Conservation (phyloP, 2,329 filamentous ascomycete species). For the Colletotrichum chlorophyti region DNA sequence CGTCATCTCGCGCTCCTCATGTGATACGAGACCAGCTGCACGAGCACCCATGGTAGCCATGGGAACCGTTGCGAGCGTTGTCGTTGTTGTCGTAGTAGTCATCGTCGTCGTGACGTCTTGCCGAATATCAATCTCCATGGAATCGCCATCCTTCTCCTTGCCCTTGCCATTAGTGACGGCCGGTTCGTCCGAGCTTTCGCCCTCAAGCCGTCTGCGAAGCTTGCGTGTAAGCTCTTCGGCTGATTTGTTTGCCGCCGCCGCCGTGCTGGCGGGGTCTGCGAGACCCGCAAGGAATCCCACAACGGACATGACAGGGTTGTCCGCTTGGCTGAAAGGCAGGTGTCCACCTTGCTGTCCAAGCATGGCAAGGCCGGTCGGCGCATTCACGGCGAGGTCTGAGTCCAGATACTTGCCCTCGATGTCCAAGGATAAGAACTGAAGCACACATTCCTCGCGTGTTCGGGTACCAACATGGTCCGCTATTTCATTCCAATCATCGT, state of each 20-base stretch:
- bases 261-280: conserved; percentile 87
- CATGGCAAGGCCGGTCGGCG: conserved; percentile 66
- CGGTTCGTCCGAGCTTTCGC: conserved; percentile 42
- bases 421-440: conserved; percentile 94
- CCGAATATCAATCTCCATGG: conserved; percentile 69
- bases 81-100: conserved; percentile 57
- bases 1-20: conserved; percentile 97
- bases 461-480: conserved; percentile 91
- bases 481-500: conserved; percentile 95
- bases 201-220: conserved; percentile 79
- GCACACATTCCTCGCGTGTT: conserved; percentile 92
- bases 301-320: conserved; percentile 97
- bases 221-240: conserved; percentile 85
- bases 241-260: conserved; percentile 87
- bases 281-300: conserved; percentile 93
- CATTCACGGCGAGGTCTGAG: conserved; percentile 63
- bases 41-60: conserved; percentile 87
- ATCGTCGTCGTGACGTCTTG: conserved; percentile 54
- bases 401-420: conserved; percentile 98
- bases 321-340: conserved; percentile 87
- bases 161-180: conserved; percentile 61
- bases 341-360: conserved; percentile 74
- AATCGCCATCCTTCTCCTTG: conserved; percentile 61
- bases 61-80: conserved; percentile 75
- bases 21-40: conserved; percentile 85